phyloP scores from a whole-genome alignment of 257 asterid genomes.

The Apocynum venetum region DNA sequence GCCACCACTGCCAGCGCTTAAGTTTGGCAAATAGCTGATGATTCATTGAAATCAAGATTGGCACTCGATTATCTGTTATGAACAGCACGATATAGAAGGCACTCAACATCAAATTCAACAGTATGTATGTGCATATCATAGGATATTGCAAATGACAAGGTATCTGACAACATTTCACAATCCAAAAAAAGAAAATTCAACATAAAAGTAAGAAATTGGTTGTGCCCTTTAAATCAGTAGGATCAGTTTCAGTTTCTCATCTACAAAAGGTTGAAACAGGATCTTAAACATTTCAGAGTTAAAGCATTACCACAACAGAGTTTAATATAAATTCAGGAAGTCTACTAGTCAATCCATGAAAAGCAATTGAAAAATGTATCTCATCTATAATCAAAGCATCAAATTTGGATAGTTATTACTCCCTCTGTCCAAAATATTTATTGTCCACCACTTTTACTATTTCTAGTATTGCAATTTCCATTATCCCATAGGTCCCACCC shows the following conservation, averaged over 20 bases:
- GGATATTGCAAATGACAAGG: too few species aligned
- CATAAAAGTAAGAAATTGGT: neutral
- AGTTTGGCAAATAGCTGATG: conserved; percentile 38
- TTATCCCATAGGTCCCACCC: neutral
- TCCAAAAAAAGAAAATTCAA: neutral
- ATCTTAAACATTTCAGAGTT: neutral
- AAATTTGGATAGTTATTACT: neutral
- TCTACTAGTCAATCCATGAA: neutral
- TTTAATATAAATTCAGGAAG: neutral
- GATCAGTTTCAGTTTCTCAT: neutral
- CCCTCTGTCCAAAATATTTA: neutral
- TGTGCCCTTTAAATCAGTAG: neutral
- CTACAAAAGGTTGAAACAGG: neutral
- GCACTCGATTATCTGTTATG: conserved; percentile 44
- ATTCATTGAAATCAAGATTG: conserved; percentile 33
- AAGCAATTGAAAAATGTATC: neutral
- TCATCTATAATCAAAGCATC: neutral
- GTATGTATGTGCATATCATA: neutral
- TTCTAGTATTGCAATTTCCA: neutral
- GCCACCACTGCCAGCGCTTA: conserved; percentile 67
- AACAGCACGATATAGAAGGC: neutral
- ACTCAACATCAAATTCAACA: conserved; percentile 1
- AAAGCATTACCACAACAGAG: neutral
- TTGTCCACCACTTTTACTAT: neutral
- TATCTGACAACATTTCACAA: neutral